Evolutionary conservation across 2,329 filamentous ascomycete genomes (phyloP).

Genomic region (Microcyclospora pomicola): DNA sequence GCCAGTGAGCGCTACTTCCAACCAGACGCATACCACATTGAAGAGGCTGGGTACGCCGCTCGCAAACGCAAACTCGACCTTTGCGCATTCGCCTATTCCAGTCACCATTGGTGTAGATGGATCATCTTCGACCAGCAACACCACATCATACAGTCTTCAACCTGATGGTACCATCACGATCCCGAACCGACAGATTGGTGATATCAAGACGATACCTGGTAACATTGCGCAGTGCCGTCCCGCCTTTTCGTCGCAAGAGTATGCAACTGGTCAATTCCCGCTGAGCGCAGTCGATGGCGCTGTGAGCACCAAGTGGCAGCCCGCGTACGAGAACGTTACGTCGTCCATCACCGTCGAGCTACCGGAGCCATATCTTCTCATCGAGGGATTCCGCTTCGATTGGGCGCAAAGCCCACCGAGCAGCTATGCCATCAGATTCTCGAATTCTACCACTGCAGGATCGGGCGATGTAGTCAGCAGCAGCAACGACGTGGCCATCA

Average conservation of each 20-base stretch:
- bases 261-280: conserved; percentile 54
- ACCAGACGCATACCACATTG: conserved; percentile 51
- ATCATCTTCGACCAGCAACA: conserved; percentile 27
- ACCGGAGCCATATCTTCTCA: conserved; percentile 24
- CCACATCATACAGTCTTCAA: conserved; percentile 25
- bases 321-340: conserved; percentile 34
- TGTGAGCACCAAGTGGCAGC: conserved; percentile 54
- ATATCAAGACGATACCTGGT: conserved; percentile 38
- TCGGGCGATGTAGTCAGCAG: conserved; percentile 16
- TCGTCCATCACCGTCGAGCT: conserved; percentile 45
- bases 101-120: conserved; percentile 35
- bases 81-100: conserved; percentile 41
- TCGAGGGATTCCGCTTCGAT: conserved; percentile 42
- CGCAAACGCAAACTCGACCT: conserved; percentile 40
- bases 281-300: conserved; percentile 53
- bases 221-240: conserved; percentile 54
- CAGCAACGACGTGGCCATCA: conserved; percentile 25
- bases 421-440: conserved; percentile 41
- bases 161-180: conserved; percentile 41
- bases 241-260: conserved; percentile 29
- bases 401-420: conserved; percentile 45
- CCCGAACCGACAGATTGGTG: conserved; percentile 44
- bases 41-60: conserved; percentile 37
- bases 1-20: conserved; percentile 47
- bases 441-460: conserved; percentile 31